These are phyloP conservation scores for Pseudonitzschia pungens DNA, from an alignment of 108 stramenopile species.

Conservation along the genomic window DNA sequence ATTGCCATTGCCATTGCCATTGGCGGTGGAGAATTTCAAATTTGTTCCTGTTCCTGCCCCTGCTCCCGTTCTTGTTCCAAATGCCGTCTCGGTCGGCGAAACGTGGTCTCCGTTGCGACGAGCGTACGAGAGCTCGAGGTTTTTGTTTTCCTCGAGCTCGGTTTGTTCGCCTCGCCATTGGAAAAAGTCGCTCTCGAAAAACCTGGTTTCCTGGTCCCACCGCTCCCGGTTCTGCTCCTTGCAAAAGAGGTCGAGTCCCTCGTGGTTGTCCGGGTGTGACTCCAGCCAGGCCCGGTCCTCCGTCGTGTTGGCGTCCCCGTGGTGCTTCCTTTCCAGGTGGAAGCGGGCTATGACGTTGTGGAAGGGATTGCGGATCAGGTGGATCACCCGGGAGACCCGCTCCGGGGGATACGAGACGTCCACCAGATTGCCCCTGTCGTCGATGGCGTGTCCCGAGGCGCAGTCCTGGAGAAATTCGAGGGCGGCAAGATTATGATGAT, in stretches of 20 bases:
- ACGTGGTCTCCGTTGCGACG: not conserved
- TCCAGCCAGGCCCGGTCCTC: constrained; percentile 22
- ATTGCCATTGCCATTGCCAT: not conserved
- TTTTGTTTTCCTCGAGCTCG: too few relatives aligned
- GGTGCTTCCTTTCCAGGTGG: constrained; percentile 51
- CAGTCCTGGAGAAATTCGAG: constrained; percentile 37
- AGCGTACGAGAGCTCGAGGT: not conserved
- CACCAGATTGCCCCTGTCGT: constrained; percentile 1
- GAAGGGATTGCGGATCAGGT: constrained; percentile 70
- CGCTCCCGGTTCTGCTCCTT: constrained; percentile 18
- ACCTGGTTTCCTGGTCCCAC: constrained; percentile 14
- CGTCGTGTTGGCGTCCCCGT: constrained; percentile 12
- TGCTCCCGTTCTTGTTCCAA: not conserved
- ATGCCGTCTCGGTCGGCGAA: not conserved
- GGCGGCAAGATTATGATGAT: not conserved
- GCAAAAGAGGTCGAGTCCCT: constrained; percentile 44
- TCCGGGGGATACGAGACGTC: constrained; percentile 29
- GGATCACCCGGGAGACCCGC: constrained; percentile 60
- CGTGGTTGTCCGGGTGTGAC: constrained; percentile 21
- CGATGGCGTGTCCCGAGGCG: constrained; percentile 30
- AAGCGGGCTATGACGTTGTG: constrained; percentile 69
- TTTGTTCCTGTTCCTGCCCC: not conserved
- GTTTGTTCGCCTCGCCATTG: not conserved
- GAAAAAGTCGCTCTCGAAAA: constrained; percentile 31
- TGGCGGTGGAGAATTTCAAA: not conserved